Base-by-base conservation (phyloP, 2,329 filamentous ascomycete genomes). In the Colletotrichum filicis region DNA sequence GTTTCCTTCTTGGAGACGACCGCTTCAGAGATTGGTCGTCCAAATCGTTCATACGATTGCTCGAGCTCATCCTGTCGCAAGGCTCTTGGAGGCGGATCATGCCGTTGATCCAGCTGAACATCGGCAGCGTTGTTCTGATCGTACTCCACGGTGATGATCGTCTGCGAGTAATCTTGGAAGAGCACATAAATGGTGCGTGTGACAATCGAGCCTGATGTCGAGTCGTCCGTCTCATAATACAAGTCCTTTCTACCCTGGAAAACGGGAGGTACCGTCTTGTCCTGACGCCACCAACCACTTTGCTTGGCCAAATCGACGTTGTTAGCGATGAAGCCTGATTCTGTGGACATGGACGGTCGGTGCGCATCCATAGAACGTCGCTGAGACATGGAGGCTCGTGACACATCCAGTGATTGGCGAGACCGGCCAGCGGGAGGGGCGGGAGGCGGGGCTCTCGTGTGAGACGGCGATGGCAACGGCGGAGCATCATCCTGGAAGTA, bases 141-240 rank as follows among this genome's bases (percentile, higher is more conserved):
- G 81, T 93, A 98, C 63, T 89, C 92, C 22, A 92, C 93, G 0
- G 92, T 95, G 78, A 99, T 90, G 75, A 97, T 88, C 0, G 96
- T 98, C 81, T 98, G 97, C 22, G 95, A 98, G 82, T 99, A 99
- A 83, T 99, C 97, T 78, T 95, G 92, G 85, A 94, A 99, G 9
- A 99, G 85, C n/a, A 98, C 87, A 77, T 93, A 97, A 55, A 98
- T 88, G 73, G 95, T 92, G 76, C 95, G 95, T 7, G 92, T 94
- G 24, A 97, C 86, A 1, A 88, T 89, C 0, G 91, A 91, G 80
- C 92, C 92, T 30, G 93, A 92, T 7, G 89, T 92, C 1, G 92
- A 91, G 79, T 98, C 94, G 75, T 97, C 94, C 26, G 92, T 89
- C 82, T 98, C 95, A 64, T 91, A 93, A 66, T 95, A 89, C 19